phyloP scores from a whole-genome alignment of 495 filamentous ascomycete genomes.

The Pyronema domesticum region DNA sequence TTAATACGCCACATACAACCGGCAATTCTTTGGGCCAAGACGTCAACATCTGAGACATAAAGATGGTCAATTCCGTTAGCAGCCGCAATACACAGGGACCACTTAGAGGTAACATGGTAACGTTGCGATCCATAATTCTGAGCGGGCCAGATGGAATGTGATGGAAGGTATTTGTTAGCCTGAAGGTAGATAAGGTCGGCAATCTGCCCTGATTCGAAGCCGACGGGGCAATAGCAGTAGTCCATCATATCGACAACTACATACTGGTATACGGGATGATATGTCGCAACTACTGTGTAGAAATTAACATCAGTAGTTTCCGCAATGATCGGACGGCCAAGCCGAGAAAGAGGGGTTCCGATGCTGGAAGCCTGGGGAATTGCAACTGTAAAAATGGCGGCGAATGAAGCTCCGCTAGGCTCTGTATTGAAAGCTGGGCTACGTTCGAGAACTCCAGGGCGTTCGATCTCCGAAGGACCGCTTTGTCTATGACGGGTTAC shows the following conservation, averaged over 20 bases:
- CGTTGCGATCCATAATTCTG: not conserved
- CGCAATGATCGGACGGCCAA: not conserved
- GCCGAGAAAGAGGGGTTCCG: not conserved
- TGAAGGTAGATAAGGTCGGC: slow-evolving; percentile 3
- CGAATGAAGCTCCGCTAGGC: not conserved
- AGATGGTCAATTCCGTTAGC: not conserved
- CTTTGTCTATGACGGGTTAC: not conserved
- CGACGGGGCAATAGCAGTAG: not conserved
- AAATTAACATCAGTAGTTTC: not conserved
- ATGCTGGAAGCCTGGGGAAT: not conserved
- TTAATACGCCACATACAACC: not conserved
- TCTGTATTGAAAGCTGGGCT: not conserved
- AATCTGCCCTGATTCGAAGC: not conserved
- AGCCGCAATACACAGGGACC: not conserved
- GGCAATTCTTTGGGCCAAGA: slow-evolving; percentile 3
- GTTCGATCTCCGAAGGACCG: not conserved
- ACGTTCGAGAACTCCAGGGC: not conserved
- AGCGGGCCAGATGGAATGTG: not conserved
- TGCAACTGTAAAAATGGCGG: not conserved
- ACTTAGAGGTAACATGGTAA: not conserved
- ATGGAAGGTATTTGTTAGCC: not conserved
- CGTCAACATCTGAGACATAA: slow-evolving; percentile 3
- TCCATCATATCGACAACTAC: slow-evolving; percentile 3
- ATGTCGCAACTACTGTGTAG: slow-evolving; percentile 1
- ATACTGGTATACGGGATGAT: slow-evolving; percentile 1